phyloP scores from a whole-genome alignment of 352 stramenopile genomes.

The Pythium graminicola region DNA sequence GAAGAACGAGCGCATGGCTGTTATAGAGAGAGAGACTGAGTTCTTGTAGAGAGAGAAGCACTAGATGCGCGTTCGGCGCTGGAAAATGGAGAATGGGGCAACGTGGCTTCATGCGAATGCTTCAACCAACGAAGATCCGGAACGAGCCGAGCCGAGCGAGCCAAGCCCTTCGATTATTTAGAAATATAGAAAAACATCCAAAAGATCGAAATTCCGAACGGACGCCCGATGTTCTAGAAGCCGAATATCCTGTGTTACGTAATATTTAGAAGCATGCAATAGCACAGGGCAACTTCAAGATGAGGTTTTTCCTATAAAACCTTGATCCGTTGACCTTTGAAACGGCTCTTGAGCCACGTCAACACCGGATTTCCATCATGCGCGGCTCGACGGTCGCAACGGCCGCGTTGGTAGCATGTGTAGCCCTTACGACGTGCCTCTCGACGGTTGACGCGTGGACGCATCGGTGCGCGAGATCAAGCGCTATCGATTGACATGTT shows the following conservation, averaged over 20 bases:
- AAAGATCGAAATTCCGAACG: slow-evolving; percentile 20
- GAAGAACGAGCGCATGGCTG: slow-evolving; percentile 17
- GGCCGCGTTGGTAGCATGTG: background rate
- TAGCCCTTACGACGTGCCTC: background rate
- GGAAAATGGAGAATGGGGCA: slow-evolving; percentile 20
- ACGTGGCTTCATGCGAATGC: slow-evolving; percentile 3
- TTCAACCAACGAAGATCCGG: background rate
- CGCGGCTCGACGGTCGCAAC: background rate
- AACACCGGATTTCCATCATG: slow-evolving; percentile 1
- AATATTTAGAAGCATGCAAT: slow-evolving; percentile 6
- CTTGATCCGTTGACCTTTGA: slow-evolving; percentile 20
- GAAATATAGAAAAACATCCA: slow-evolving; percentile 8
- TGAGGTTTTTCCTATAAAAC: slow-evolving; percentile 27
- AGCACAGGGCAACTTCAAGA: slow-evolving; percentile 24
- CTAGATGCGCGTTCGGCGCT: background rate
- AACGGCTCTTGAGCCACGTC: slow-evolving; percentile 1
- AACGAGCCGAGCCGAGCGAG: slow-evolving; percentile 5
- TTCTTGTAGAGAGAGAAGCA: background rate
- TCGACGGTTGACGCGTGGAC: slow-evolving; percentile 6
- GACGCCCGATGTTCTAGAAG: slow-evolving; percentile 31
- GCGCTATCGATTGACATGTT: background rate
- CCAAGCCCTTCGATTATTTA: background rate
- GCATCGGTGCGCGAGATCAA: slow-evolving; percentile 7
- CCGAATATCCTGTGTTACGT: slow-evolving; percentile 11
- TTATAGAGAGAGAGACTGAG: background rate